Percentiles rank a stretch among this genome's conserved stretches.
These are phyloP conservation scores for Arthrobotrys megalospora DNA, from an alignment of 2,329 filamentous ascomycete genomes.

Conservation along the genomic window DNA sequence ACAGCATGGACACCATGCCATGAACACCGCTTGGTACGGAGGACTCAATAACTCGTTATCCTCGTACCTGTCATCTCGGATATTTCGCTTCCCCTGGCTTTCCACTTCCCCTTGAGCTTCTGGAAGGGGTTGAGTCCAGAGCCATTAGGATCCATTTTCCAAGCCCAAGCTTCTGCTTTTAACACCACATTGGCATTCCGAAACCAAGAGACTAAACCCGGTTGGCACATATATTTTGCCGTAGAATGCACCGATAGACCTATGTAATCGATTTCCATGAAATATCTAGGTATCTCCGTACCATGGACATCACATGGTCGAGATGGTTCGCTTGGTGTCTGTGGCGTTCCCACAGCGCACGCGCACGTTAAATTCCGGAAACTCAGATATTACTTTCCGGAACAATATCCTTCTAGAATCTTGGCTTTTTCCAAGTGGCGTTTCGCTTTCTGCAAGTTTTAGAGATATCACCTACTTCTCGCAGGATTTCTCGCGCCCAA, in stretches of 20 bases:
- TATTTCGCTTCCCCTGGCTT: conserved; percentile 59
- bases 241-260: not conserved
- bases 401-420: conserved; percentile 42
- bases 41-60: conserved; percentile 7
- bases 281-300: not conserved
- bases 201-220: conserved; percentile 18
- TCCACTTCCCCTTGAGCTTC: conserved; percentile 45
- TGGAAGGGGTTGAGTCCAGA: conserved; percentile 40
- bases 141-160: not conserved
- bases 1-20: conserved; percentile 34
- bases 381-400: conserved; percentile 35
- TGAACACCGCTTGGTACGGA: conserved; percentile 28
- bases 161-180: conserved; percentile 21
- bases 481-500: conserved; percentile 3
- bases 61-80: conserved; percentile 60
- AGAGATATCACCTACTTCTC: conserved; percentile 2
- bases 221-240: conserved; percentile 21
- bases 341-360: not conserved
- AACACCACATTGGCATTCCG: conserved; percentile 34
- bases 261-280: conserved; percentile 7
- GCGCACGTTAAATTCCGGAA: conserved; percentile 27
- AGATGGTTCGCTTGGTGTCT: conserved; percentile 4
- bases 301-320: conserved; percentile 22
- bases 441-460: conserved; percentile 38
- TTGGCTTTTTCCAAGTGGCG: conserved; percentile 52